Evolutionary conservation across 1,139 yeast genomes (phyloP).

Genomic region (Suhomyces atakaporum): DNA sequence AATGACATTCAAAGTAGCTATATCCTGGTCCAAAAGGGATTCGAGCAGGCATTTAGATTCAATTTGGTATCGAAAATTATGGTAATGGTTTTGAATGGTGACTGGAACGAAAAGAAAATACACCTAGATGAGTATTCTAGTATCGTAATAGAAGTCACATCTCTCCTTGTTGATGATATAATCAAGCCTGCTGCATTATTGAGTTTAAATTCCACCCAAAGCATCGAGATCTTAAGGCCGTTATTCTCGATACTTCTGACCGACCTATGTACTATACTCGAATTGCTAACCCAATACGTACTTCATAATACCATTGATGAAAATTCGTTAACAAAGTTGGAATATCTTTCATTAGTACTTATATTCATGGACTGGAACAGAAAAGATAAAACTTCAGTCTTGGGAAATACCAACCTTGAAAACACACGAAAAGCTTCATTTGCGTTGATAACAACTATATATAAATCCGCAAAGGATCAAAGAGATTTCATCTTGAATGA

Average conservation of each 20-base stretch:
- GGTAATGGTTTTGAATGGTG: conserved; percentile 41
- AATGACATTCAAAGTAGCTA: no score
- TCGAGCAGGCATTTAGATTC: conserved; percentile 22
- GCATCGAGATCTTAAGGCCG: conserved; percentile 4
- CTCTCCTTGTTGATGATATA: conserved; percentile 36
- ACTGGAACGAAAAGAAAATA: conserved; percentile 42
- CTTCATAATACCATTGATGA: conserved; percentile 40
- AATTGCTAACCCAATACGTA: conserved; percentile 15
- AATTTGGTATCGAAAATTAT: conserved; percentile 42
- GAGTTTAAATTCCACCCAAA: not conserved
- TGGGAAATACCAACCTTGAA: conserved; percentile 25
- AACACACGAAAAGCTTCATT: conserved; percentile 35
- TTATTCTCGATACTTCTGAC: conserved; percentile 6
- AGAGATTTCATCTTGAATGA: conserved; percentile 62
- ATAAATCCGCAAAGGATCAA: conserved; percentile 50
- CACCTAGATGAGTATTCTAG: conserved; percentile 47
- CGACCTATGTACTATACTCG: conserved; percentile 8
- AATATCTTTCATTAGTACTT: conserved; percentile 44
- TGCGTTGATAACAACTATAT: conserved; percentile 46
- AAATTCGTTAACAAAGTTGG: conserved; percentile 49
- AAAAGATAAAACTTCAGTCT: conserved; percentile 21
- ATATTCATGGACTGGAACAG: conserved; percentile 33
- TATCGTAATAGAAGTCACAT: conserved; percentile 42
- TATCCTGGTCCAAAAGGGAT: conserved; percentile 3
- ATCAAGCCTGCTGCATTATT: conserved; percentile 22